These are phyloP conservation scores for Macaranga tanarius DNA, from an alignment of 441 rosid species.

Conservation along the genomic window DNA sequence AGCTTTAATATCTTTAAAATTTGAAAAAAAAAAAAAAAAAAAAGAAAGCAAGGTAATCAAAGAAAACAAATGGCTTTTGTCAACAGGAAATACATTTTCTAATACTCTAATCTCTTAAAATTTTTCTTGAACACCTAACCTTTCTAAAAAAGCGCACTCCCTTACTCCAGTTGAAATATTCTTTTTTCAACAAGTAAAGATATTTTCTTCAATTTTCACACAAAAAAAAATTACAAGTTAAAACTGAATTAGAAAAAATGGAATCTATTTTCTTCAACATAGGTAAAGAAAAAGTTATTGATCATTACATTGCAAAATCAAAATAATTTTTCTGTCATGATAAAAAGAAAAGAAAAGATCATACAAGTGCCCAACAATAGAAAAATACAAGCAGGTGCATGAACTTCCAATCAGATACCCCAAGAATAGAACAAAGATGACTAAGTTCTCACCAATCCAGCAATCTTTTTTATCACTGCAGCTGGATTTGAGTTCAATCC, in stretches of 20 bases:
- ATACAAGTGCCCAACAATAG: neutral
- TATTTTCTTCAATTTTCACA: neutral
- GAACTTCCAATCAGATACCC: slow-evolving; percentile 4
- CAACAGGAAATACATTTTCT: neutral
- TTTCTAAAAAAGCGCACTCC: neutral
- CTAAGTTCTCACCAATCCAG: slow-evolving; percentile 72
- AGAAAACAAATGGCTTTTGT: too few species aligned
- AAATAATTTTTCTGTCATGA: neutral
- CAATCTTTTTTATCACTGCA: slow-evolving; percentile 86
- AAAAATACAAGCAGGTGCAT: neutral
- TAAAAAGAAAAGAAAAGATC: neutral
- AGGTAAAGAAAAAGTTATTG: neutral
- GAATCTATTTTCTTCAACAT: neutral
- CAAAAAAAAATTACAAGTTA: neutral
- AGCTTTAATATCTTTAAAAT: too few species aligned
- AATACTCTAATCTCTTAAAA: neutral
- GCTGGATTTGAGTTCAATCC: slow-evolving; percentile 93
- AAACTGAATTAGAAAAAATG: neutral
- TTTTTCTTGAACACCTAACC: neutral
- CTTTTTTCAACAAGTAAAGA: neutral
- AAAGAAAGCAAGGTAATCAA: too few species aligned
- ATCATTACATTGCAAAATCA: neutral
- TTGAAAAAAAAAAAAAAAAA: too few species aligned
- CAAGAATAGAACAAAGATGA: slow-evolving; percentile 18
- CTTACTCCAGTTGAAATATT: neutral